phyloP scores from a whole-genome alignment of 306 rosid species.

The Argentina anserina region DNA sequence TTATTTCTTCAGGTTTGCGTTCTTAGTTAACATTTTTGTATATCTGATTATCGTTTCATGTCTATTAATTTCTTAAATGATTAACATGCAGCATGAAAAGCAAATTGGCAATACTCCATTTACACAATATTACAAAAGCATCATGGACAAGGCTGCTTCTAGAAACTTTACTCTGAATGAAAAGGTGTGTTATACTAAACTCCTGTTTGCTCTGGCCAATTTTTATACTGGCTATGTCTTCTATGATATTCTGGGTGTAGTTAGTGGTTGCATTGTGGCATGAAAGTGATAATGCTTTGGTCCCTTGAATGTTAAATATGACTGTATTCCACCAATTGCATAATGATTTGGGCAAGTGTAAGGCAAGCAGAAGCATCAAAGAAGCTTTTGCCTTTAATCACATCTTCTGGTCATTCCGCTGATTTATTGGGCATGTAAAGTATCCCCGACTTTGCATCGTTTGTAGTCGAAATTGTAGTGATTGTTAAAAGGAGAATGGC shows the following conservation, averaged over 20 bases:
- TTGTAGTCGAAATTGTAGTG: neutral
- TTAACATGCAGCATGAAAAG: constrained; percentile 61
- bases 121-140: constrained; percentile 75
- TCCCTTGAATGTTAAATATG: neutral
- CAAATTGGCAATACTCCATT: constrained; percentile 49
- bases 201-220: neutral
- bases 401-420: neutral
- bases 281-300: neutral
- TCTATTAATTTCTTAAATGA: neutral
- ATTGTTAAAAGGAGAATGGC: neutral
- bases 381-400: neutral
- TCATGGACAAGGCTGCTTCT: constrained; percentile 63
- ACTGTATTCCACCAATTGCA: neutral
- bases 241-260: neutral
- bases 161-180: constrained; percentile 43
- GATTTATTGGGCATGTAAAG: neutral
- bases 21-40: neutral
- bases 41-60: neutral
- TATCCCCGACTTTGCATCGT: neutral
- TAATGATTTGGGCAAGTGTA: neutral
- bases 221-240: neutral
- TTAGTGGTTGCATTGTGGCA: neutral
- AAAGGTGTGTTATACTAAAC: constrained; percentile 51
- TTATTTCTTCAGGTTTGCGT: constrained; percentile 75
- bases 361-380: neutral